phyloP scores from a whole-genome alignment of 1,284 basidiomycete species.

The Fistulinella cinereoalba region DNA sequence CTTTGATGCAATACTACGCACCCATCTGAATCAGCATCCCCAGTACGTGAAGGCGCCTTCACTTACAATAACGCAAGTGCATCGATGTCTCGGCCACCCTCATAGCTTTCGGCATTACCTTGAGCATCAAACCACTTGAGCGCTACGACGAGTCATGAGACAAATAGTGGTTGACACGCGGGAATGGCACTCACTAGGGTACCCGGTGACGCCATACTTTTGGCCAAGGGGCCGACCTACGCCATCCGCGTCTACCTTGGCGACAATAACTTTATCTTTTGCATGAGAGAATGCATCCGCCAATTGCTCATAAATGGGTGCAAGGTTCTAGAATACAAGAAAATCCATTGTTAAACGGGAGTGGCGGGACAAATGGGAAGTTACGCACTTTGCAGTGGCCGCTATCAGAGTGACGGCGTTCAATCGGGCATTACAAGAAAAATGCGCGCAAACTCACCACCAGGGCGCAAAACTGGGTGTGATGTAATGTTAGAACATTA shows the following conservation, averaged over 20 bases:
- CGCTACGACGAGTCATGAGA: constrained; percentile 45
- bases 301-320: constrained; percentile 85
- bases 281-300: constrained; percentile 79
- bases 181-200: constrained; percentile 65
- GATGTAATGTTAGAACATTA: not conserved
- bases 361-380: not conserved
- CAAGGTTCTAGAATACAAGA: constrained; percentile 59
- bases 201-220: constrained; percentile 80
- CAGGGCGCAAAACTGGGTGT: constrained; percentile 77
- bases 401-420: constrained; percentile 36
- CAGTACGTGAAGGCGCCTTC: not conserved
- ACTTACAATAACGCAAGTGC: constrained; percentile 73
- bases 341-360: constrained; percentile 8
- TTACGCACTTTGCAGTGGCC: constrained; percentile 77
- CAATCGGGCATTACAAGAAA: not conserved
- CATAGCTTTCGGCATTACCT: constrained; percentile 70
- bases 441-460: constrained; percentile 54
- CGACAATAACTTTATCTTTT: constrained; percentile 83
- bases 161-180: not conserved
- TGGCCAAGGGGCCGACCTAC: constrained; percentile 70
- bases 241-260: constrained; percentile 93
- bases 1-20: constrained; percentile 66
- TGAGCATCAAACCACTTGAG: constrained; percentile 86
- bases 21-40: not conserved
- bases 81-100: constrained; percentile 80